Evolutionary conservation across 2,329 filamentous ascomycete species (phyloP).

Genomic region (Paraphaeosphaeria sporulosa): DNA sequence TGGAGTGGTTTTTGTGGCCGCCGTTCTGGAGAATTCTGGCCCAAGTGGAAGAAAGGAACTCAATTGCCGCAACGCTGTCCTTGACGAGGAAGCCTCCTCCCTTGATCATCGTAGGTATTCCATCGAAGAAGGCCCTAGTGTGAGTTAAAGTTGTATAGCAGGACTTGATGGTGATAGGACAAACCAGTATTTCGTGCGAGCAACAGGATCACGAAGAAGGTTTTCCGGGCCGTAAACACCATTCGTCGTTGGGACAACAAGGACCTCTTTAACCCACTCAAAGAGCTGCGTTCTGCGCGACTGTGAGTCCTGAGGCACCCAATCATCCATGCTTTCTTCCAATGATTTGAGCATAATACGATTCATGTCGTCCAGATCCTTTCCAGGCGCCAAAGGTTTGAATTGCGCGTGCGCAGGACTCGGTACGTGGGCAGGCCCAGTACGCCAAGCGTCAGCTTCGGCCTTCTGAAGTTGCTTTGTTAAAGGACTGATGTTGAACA

Average conservation of each 20-base stretch:
- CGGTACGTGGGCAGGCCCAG: constrained; percentile 40
- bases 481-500: constrained; percentile 39
- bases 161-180: neutral
- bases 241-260: constrained; percentile 44
- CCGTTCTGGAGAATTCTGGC: constrained; percentile 49
- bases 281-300: neutral
- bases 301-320: neutral
- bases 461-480: constrained; percentile 36
- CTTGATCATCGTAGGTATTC: constrained; percentile 12
- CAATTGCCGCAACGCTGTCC: constrained; percentile 30
- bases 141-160: constrained; percentile 3
- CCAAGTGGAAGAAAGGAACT: constrained; percentile 17
- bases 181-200: constrained; percentile 46
- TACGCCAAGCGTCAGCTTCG: constrained; percentile 30
- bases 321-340: neutral
- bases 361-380: constrained; percentile 48
- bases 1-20: constrained; percentile 43
- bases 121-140: constrained; percentile 25
- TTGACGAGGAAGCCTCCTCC: constrained; percentile 17
- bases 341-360: constrained; percentile 36
- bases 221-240: constrained; percentile 50
- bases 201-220: constrained; percentile 40
- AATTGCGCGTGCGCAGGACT: constrained; percentile 44
- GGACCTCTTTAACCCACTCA: constrained; percentile 35
- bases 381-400: constrained; percentile 38